Percentiles rank a stretch among this genome's conserved stretches.
Conservation (phyloP, 108 stramenopile species). For the Nitzschia sp. region DNA sequence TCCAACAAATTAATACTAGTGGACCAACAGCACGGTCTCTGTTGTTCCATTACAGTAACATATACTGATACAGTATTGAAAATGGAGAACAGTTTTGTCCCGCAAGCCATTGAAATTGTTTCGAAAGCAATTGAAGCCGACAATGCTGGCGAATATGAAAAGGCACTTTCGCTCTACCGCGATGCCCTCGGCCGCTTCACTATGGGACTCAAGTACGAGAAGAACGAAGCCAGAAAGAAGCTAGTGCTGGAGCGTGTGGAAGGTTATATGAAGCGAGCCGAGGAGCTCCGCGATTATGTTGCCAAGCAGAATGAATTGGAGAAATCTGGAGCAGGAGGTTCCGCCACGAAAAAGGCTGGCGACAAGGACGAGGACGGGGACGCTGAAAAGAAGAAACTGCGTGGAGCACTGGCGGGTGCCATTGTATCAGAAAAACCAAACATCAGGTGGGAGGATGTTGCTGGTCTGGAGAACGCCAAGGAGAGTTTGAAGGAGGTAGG, state of each 20-base stretch:
- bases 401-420: conserved; percentile 77
- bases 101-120: conserved; percentile 89
- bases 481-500: conserved; percentile 92
- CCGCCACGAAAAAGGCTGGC: conserved; percentile 47
- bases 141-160: conserved; percentile 86
- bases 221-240: conserved; percentile 92
- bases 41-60: too few relatives aligned
- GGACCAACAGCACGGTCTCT: too few relatives aligned
- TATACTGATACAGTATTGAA: too few relatives aligned
- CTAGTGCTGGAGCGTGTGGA: conserved; percentile 92
- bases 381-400: conserved; percentile 79
- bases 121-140: conserved; percentile 88
- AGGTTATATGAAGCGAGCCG: conserved; percentile 99
- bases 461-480: conserved; percentile 96
- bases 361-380: conserved; percentile 73
- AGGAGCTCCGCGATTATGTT: conserved; percentile 89
- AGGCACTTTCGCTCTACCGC: conserved; percentile 86
- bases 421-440: conserved; percentile 96
- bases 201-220: conserved; percentile 96
- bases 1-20: too few relatives aligned
- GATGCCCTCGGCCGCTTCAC: conserved; percentile 90
- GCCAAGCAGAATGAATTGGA: conserved; percentile 77
- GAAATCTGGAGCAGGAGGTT: conserved; percentile 47
- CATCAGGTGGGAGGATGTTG: conserved; percentile 97
- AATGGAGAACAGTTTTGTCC: conserved; percentile 90